Percentiles rank a stretch among this genome's conserved stretches.
phyloP scores from a whole-genome alignment of 331 rosid genomes.

The Quercus tomentella region DNA sequence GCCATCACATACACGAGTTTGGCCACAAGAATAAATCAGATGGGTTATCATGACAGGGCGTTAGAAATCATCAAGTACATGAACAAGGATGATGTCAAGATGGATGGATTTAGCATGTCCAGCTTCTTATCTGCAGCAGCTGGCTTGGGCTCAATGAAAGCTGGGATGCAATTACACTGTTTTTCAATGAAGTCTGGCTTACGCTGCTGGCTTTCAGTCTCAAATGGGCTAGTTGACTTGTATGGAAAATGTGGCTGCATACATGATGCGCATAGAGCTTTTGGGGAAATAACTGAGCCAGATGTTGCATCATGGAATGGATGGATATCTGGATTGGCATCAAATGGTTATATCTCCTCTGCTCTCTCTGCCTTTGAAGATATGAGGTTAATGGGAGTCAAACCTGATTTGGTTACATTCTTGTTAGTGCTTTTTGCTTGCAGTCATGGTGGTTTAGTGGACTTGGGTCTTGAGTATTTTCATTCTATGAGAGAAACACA shows the following conservation, averaged over 20 bases:
- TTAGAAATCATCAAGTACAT: conserved; percentile 38
- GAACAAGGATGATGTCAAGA: conserved; percentile 40
- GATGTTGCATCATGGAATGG: conserved; percentile 63
- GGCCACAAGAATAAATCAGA: conserved; percentile 50
- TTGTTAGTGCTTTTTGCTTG: conserved; percentile 46
- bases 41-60: conserved; percentile 47
- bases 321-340: conserved; percentile 53
- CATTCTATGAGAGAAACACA: conserved; percentile 47
- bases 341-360: conserved; percentile 32
- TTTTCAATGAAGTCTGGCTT: conserved; percentile 52
- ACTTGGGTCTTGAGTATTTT: conserved; percentile 50
- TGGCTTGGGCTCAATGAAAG: conserved; percentile 44
- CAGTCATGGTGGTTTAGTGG: conserved; percentile 59
- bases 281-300: conserved; percentile 40
- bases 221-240: conserved; percentile 47
- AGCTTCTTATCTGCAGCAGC: conserved; percentile 67
- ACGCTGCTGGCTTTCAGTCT: conserved; percentile 33
- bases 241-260: conserved; percentile 61
- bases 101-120: conserved; percentile 55
- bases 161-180: conserved; percentile 60
- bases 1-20: conserved; percentile 55
- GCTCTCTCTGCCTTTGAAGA: conserved; percentile 63
- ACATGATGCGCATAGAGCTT: conserved; percentile 44
- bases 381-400: conserved; percentile 54
- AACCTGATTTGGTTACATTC: conserved; percentile 54